These are phyloP conservation scores for Kodamaea ohmeri DNA, from an alignment of 1,139 yeast species.

Conservation along the genomic window DNA sequence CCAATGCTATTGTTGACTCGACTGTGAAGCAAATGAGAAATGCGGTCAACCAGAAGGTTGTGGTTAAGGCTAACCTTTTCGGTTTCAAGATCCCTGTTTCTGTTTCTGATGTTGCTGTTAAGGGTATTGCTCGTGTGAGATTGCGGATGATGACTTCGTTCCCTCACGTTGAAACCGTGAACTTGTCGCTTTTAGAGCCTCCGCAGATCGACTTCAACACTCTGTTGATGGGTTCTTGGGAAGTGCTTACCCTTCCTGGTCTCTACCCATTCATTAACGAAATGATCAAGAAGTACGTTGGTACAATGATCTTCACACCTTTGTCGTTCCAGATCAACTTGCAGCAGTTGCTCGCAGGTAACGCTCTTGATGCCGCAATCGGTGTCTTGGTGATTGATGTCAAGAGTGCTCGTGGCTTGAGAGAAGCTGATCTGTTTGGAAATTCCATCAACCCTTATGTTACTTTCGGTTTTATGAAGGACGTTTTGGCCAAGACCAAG, in stretches of 20 bases:
- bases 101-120: slow-evolving; percentile 61
- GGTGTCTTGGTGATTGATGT: slow-evolving; percentile 78
- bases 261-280: slow-evolving; percentile 75
- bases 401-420: slow-evolving; percentile 64
- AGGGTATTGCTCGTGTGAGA: slow-evolving; percentile 72
- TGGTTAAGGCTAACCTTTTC: slow-evolving; percentile 63
- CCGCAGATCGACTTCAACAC: slow-evolving; percentile 84
- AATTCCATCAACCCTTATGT: slow-evolving; percentile 89
- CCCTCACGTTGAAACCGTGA: slow-evolving; percentile 91
- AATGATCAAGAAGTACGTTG: slow-evolving; percentile 80
- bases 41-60: slow-evolving; percentile 76
- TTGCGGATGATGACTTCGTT: slow-evolving; percentile 84
- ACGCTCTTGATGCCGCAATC: slow-evolving; percentile 73
- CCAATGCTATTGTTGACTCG: slow-evolving; percentile 82
- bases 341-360: slow-evolving; percentile 86
- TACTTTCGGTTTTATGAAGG: slow-evolving; percentile 59
- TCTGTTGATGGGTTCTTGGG: slow-evolving; percentile 77
- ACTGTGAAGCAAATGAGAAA: slow-evolving; percentile 80
- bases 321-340: slow-evolving; percentile 89
- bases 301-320: slow-evolving; percentile 85
- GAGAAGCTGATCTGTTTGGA: slow-evolving; percentile 65
- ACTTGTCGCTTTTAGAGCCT: slow-evolving; percentile 77
- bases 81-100: slow-evolving; percentile 65
- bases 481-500: slow-evolving; percentile 63
- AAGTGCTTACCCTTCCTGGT: slow-evolving; percentile 83